Percentiles rank a stretch among this genome's conserved stretches.
phyloP scores from a whole-genome alignment of 2,329 filamentous ascomycete genomes.

The Fusarium nanum region DNA sequence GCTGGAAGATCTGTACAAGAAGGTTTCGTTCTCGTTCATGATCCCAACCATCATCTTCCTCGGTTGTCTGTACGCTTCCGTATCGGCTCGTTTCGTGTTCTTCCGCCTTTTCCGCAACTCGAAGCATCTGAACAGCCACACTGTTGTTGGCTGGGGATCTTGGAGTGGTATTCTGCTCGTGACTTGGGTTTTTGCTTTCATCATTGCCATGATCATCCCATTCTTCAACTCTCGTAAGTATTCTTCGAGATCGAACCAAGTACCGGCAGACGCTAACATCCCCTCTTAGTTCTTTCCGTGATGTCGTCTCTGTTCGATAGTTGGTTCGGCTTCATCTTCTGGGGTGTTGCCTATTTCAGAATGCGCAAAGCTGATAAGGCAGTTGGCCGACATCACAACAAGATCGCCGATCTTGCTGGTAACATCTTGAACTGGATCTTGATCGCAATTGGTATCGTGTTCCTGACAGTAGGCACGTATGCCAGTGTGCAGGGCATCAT shows the following conservation, averaged over 20 bases:
- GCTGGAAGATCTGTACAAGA: slow-evolving; percentile 82
- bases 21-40: slow-evolving; percentile 94
- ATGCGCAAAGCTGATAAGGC: slow-evolving; percentile 74
- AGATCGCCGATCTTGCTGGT: slow-evolving; percentile 62
- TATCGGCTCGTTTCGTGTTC: slow-evolving; percentile 90
- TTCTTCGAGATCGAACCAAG: not conserved
- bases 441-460: slow-evolving; percentile 81
- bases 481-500: slow-evolving; percentile 80
- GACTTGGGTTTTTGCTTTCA: slow-evolving; percentile 89
- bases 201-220: slow-evolving; percentile 92
- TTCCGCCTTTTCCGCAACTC: slow-evolving; percentile 87
- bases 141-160: slow-evolving; percentile 79
- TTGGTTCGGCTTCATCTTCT: slow-evolving; percentile 96
- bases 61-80: slow-evolving; percentile 89
- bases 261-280: slow-evolving; percentile 6
- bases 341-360: slow-evolving; percentile 82
- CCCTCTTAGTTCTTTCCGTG: slow-evolving; percentile 67
- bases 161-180: slow-evolving; percentile 78
- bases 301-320: slow-evolving; percentile 93
- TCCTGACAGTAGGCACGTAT: slow-evolving; percentile 86
- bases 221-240: slow-evolving; percentile 82
- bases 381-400: slow-evolving; percentile 64
- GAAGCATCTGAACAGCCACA: slow-evolving; percentile 83
- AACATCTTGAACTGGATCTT: slow-evolving; percentile 78
- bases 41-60: slow-evolving; percentile 93